Evolutionary conservation across 2,329 filamentous ascomycete species (phyloP).

Genomic region (Fonsecaea monophora): DNA sequence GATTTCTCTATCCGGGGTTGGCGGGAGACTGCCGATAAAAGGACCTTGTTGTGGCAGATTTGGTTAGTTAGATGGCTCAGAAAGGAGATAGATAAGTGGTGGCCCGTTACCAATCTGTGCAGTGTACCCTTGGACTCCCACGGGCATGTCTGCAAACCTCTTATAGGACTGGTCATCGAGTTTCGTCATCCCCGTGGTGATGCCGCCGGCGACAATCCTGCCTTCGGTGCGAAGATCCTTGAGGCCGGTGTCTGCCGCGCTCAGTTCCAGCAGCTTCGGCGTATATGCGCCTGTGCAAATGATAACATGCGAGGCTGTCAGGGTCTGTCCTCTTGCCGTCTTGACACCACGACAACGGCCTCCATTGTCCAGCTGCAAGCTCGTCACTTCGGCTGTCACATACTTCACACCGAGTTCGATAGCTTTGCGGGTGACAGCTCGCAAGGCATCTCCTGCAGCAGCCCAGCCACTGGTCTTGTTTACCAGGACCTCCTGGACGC

Average conservation of each 20-base stretch:
- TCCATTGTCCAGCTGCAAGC: constrained; percentile 56
- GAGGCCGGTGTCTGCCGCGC: constrained; percentile 47
- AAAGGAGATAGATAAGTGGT: background rate
- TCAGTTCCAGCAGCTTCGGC: constrained; percentile 51
- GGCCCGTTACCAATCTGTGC: constrained; percentile 42
- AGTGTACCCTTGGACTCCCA: constrained; percentile 55
- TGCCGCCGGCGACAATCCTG: constrained; percentile 56
- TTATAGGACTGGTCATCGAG: constrained; percentile 49
- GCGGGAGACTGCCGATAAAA: constrained; percentile 65
- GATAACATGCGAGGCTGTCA: constrained; percentile 43
- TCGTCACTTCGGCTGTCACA: constrained; percentile 59
- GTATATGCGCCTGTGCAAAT: constrained; percentile 47
- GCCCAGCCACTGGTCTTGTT: constrained; percentile 69
- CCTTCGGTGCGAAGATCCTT: constrained; percentile 59
- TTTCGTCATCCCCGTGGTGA: constrained; percentile 56
- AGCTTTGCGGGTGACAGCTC: constrained; percentile 60
- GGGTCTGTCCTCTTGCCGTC: constrained; percentile 38
- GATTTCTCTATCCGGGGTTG: constrained; percentile 53
- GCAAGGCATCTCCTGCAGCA: constrained; percentile 65
- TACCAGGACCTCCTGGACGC: constrained; percentile 65
- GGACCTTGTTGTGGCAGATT: constrained; percentile 49
- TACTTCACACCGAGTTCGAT: constrained; percentile 66
- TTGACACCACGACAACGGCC: constrained; percentile 49
- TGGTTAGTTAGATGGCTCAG: background rate
- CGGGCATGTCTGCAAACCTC: constrained; percentile 52